Conservation (phyloP, 257 asterid genomes). For the Thymus quinquecostatus region DNA sequence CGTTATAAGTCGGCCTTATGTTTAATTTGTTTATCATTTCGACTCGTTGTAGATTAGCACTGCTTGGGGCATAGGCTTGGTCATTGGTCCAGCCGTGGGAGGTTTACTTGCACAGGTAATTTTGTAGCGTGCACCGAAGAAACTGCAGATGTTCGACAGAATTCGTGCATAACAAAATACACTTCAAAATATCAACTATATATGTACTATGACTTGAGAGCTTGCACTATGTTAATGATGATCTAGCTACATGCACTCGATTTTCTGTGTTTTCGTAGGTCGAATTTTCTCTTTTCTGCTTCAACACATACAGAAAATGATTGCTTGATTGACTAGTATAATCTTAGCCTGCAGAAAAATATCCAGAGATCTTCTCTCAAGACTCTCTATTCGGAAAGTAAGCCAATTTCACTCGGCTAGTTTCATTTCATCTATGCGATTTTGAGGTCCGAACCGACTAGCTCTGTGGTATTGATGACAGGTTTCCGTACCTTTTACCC, state of each 20-base stretch:
- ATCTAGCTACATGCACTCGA: too few species aligned
- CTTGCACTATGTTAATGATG: too few species aligned
- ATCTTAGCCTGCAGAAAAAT: conserved; percentile 84
- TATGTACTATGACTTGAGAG: too few species aligned
- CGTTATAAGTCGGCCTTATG: background rate
- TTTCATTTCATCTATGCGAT: background rate
- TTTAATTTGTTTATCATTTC: background rate
- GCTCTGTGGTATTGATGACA: conserved; percentile 34
- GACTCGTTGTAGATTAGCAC: conserved; percentile 61
- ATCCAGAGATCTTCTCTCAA: conserved; percentile 61
- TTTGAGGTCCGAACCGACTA: background rate
- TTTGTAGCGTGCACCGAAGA: background rate
- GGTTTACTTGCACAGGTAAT: conserved; percentile 89
- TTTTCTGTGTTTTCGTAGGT: too few species aligned
- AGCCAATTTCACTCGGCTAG: background rate
- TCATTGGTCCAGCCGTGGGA: conserved; percentile 93
- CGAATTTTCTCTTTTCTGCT: background rate
- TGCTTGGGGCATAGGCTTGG: conserved; percentile 88
- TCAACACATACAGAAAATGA: background rate
- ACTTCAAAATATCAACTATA: too few species aligned
- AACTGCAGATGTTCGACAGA: background rate
- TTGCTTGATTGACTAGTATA: conserved; percentile 16
- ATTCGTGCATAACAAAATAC: background rate
- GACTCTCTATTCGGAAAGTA: conserved; percentile 80
- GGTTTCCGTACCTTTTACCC: conserved; percentile 88